These are phyloP conservation scores for Scenedesmus sp. DNA, from an alignment of 163 green algal genomes.

Conservation along the genomic window DNA sequence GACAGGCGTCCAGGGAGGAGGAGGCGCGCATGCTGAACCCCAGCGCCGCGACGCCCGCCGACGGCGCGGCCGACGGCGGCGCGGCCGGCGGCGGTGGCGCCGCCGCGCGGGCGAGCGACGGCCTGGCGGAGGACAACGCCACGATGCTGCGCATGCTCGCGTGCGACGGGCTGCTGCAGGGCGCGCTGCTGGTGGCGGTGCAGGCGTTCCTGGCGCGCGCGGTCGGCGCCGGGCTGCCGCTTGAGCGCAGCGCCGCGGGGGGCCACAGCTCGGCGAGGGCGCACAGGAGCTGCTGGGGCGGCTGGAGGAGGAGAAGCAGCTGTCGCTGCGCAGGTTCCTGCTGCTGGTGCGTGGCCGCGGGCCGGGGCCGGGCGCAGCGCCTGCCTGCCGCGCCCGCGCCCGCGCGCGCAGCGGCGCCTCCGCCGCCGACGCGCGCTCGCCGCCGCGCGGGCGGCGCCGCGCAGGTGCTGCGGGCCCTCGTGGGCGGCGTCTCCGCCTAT, in stretches of 20 bases:
- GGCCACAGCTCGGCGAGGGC: too few relatives aligned
- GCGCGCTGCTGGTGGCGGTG: constrained; percentile 26
- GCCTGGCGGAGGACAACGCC: constrained; percentile 3
- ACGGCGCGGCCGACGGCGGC: too few relatives aligned
- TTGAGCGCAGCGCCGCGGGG: too few relatives aligned
- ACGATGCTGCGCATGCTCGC: constrained; percentile 35
- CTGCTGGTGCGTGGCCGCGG: not conserved
- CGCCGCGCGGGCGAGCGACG: not conserved
- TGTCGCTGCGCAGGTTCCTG: not conserved
- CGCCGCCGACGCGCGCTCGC: too few relatives aligned
- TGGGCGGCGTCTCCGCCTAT: not conserved
- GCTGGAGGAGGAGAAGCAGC: not conserved
- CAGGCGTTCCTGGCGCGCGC: constrained; percentile 15
- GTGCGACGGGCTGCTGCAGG: not conserved
- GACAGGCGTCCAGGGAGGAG: constrained; percentile 1
- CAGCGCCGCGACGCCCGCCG: too few relatives aligned
- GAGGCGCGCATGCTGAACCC: constrained; percentile 3
- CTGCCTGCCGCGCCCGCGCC: too few relatives aligned
- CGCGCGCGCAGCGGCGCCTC: too few relatives aligned
- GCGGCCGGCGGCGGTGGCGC: not conserved
- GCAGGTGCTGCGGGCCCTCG: constrained; percentile 6
- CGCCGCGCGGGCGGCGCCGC: not conserved
- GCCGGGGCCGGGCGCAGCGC: too few relatives aligned
- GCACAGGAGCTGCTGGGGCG: constrained; percentile 3
- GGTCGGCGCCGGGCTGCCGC: too few relatives aligned